Conservation (phyloP, 23 red algal species). For the Gracilariopsis chorda region DNA sequence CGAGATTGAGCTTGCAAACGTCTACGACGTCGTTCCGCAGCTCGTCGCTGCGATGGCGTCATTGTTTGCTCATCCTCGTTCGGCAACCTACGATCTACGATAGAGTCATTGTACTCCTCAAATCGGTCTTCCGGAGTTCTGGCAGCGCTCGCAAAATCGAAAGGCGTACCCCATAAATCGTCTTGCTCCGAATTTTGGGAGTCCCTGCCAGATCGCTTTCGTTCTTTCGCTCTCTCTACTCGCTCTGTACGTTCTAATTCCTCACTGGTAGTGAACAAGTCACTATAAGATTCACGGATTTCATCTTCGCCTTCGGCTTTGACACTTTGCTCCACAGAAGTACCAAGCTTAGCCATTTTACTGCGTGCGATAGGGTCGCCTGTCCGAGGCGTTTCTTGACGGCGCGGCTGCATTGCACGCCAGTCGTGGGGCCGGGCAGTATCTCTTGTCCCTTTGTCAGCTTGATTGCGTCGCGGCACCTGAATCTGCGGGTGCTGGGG, state of each 20-base stretch:
- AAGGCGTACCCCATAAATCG: conserved; percentile 22
- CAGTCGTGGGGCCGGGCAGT: not conserved
- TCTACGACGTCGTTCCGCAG: conserved; percentile 27
- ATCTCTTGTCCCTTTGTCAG: not conserved
- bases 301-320: not conserved
- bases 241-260: not conserved
- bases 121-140: not conserved
- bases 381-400: not conserved
- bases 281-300: not conserved
- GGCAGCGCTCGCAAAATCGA: conserved; percentile 45
- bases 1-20: conserved; percentile 3
- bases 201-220: not conserved
- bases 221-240: not conserved
- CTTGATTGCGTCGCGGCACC: not conserved
- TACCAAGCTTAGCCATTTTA: not conserved
- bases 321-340: not conserved
- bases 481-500: not conserved
- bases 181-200: not conserved
- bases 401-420: not conserved
- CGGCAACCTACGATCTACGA: not conserved
- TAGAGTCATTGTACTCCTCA: not conserved
- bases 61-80: not conserved
- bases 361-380: not conserved
- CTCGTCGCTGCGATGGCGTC: conserved; percentile 47
- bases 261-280: not conserved